Percentiles rank a stretch among this genome's conserved stretches.
phyloP scores from a whole-genome alignment of 768 basidiomycete species.

The Cyclocybe aegerita region DNA sequence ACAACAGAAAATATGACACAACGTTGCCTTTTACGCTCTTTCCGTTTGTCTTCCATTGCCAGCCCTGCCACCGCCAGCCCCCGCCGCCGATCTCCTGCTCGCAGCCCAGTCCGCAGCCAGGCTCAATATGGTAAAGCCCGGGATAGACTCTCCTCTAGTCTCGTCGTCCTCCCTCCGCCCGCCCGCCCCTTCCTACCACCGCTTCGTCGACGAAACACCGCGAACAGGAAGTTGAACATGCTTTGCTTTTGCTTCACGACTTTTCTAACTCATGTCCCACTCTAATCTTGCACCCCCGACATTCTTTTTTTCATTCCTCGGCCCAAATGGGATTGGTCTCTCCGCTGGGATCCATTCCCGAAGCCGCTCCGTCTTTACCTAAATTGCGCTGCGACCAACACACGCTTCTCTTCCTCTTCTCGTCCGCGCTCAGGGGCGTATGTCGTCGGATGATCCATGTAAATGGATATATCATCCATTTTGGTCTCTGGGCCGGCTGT shows the following conservation, averaged over 20 bases:
- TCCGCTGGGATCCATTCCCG: conserved; percentile 7
- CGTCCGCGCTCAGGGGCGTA: neutral
- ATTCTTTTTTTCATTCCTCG: conserved; percentile 12
- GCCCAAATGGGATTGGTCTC: neutral
- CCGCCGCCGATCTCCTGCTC: neutral
- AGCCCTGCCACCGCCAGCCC: neutral
- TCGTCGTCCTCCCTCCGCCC: neutral
- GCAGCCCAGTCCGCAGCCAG: neutral
- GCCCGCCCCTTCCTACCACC: neutral
- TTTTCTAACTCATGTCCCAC: conserved; percentile 3
- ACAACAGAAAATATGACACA: no score
- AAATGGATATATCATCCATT: no score
- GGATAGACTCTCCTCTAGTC: neutral
- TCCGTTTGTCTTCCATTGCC: neutral
- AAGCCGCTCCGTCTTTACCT: conserved; percentile 11
- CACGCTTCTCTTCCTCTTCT: conserved; percentile 2
- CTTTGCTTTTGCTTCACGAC: neutral
- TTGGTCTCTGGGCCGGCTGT: no score
- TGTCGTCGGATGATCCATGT: no score
- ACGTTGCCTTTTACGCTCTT: neutral
- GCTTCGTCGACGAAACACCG: neutral
- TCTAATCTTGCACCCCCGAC: conserved; percentile 2
- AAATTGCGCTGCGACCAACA: conserved; percentile 10
- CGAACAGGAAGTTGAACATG: neutral
- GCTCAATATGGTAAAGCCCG: neutral